phyloP scores from a whole-genome alignment of 148 eudicot genomes.

The Nepenthes gracilis region DNA sequence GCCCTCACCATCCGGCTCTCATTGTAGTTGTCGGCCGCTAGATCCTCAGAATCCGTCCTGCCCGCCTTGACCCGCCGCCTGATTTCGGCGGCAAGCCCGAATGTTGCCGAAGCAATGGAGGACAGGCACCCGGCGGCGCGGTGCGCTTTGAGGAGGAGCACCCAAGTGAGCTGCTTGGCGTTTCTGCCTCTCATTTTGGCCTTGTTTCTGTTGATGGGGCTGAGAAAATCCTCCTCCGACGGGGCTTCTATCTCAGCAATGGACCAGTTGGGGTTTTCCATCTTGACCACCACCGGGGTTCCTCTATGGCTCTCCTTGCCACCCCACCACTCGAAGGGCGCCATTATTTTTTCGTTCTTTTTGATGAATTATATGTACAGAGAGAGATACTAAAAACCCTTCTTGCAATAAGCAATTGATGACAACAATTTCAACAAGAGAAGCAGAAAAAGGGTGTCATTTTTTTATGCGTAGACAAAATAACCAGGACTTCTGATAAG shows the following conservation, averaged over 20 bases:
- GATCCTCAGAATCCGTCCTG: constrained; percentile 30
- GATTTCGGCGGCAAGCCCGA: constrained; percentile 36
- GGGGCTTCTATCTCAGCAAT: constrained; percentile 50
- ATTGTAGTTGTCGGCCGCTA: neutral
- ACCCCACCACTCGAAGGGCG: constrained; percentile 50
- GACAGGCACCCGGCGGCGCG: constrained; percentile 20
- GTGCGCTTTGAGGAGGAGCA: constrained; percentile 21
- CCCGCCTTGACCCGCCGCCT: constrained; percentile 52
- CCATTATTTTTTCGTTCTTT: constrained; percentile 11
- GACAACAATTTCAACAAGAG: too few relatives aligned
- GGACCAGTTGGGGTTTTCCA: constrained; percentile 72
- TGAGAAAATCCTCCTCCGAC: constrained; percentile 30
- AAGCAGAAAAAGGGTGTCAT: too few relatives aligned
- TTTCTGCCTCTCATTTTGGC: constrained; percentile 34
- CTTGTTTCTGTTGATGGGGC: constrained; percentile 10
- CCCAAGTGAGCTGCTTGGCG: constrained; percentile 20
- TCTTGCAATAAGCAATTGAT: too few relatives aligned
- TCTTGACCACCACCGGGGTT: constrained; percentile 57
- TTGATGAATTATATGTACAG: too few relatives aligned
- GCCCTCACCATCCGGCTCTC: constrained; percentile 14
- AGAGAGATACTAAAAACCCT: too few relatives aligned
- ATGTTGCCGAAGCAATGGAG: constrained; percentile 37
- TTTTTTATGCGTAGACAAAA: too few relatives aligned
- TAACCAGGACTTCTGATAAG: too few relatives aligned
- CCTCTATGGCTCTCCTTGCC: constrained; percentile 34